phyloP scores from a whole-genome alignment of 169 alveolate species.

The Cystoisospora suis region DNA sequence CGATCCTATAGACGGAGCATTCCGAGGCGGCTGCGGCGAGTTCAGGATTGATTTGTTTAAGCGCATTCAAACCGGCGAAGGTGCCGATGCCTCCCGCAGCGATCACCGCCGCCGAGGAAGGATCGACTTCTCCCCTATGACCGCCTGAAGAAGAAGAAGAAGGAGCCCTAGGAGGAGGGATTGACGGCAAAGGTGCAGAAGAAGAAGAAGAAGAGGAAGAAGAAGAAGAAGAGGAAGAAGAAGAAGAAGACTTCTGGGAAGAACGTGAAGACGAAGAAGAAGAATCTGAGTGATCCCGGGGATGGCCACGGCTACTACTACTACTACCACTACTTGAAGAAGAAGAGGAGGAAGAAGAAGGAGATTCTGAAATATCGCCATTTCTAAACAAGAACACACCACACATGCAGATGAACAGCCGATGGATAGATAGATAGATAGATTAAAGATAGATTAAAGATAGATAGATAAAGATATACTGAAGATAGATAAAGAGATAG shows the following conservation, averaged over 20 bases:
- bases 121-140: background rate
- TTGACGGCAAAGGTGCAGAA: constrained; percentile 11
- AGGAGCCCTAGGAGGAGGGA: constrained; percentile 12
- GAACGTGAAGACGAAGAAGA: background rate
- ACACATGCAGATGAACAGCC: too few species aligned
- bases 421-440: background rate
- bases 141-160: too few species aligned
- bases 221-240: constrained; percentile 4
- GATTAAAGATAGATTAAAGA: background rate
- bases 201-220: background rate
- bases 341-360: background rate
- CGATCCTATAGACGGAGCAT: constrained; percentile 23
- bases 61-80: background rate
- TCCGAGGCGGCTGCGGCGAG: constrained; percentile 39
- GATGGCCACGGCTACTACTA: too few species aligned
- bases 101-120: background rate
- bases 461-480: background rate
- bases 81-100: constrained; percentile 43
- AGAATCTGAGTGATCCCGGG: too few species aligned
- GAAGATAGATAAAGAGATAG: background rate
- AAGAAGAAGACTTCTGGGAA: background rate
- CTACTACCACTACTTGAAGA: background rate
- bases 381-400: too few species aligned
- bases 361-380: background rate
- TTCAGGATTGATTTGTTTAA: background rate